phyloP scores from a whole-genome alignment of 108 stramenopile species.

The Cyclostephanos tholiformis region DNA sequence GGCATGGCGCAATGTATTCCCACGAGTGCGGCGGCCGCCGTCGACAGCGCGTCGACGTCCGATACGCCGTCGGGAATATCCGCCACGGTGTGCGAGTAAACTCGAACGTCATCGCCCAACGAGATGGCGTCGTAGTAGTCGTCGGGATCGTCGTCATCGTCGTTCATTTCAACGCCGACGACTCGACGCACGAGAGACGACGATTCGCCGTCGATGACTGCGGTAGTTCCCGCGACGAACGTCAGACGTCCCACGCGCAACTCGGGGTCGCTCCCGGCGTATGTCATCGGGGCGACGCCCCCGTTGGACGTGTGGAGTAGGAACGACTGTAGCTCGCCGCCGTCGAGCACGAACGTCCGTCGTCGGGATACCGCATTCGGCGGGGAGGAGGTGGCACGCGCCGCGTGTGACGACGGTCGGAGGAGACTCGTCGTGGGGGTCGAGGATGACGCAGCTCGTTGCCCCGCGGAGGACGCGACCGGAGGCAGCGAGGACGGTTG shows the following conservation, averaged over 20 bases:
- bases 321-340: conserved; percentile 51
- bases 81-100: conserved; percentile 65
- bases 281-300: neutral
- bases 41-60: conserved; percentile 63
- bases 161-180: conserved; percentile 27
- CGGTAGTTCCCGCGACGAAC: conserved; percentile 38
- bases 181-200: conserved; percentile 2
- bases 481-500: neutral
- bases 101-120: conserved; percentile 19
- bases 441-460: neutral
- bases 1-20: conserved; percentile 68
- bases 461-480: neutral
- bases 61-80: conserved; percentile 53
- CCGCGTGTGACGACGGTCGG: too few species aligned
- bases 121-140: conserved; percentile 8
- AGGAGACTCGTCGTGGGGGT: neutral
- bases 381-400: neutral
- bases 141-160: neutral
- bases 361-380: conserved; percentile 16
- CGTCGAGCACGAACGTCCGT: conserved; percentile 47
- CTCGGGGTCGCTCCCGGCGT: neutral
- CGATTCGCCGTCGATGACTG: neutral
- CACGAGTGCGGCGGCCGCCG: conserved; percentile 57
- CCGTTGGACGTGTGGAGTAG: conserved; percentile 16
- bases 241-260: conserved; percentile 26